Evolutionary conservation across 148 eudicot genomes (phyloP), one percentile per base, ranked within the genome.

Genomic region (Persicaria tinctoria): DNA sequence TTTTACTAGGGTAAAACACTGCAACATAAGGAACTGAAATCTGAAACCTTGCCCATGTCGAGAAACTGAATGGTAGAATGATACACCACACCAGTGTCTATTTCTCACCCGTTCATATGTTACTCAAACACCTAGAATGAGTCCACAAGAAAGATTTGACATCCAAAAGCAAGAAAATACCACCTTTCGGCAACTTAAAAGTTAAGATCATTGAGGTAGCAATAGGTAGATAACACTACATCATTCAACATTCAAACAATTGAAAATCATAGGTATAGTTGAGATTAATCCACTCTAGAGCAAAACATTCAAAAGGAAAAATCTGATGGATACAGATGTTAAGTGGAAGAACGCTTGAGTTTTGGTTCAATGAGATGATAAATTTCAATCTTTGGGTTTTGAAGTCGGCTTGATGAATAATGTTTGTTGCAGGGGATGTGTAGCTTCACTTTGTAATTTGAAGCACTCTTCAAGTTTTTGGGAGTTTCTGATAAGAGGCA

Each of bases 71-170:
- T 54, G 57, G 18, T 54, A 4, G 18, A 54, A 16, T 13, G 18
- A 54, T 16, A 0, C 6, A 32, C 57, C 57, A 54, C 5, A 54
- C 57, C 3, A 13, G 57, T 13, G n/a, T 59, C 64, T 17, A 32
- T 59, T 59, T 59, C 64, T 59, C 64, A 59, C 18, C 32, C 64
- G 8, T 59, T 18, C 64, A 59, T 20, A 59, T 59, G 64, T 20
- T 56, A 56, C 20, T 56, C 62, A 56, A 59, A 59, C 32, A 59
- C 5, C 27, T 18, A 17, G 38, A 17, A 27, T 27, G 68, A 10
- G 45, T 32, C 45, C 9, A 32, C 66, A 8, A 60, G 66, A 44
- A 18, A 60, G 9, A 38, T 23, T 10, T 8, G 13, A 23, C 23
- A 60, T 60, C 9, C 66, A 20, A 60, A 60, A 60, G 10, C 38